Percentiles rank a stretch among this genome's conserved stretches.
Evolutionary conservation across 2,329 filamentous ascomycete genomes (phyloP).

Genomic region (Cladophialophora psammophila): DNA sequence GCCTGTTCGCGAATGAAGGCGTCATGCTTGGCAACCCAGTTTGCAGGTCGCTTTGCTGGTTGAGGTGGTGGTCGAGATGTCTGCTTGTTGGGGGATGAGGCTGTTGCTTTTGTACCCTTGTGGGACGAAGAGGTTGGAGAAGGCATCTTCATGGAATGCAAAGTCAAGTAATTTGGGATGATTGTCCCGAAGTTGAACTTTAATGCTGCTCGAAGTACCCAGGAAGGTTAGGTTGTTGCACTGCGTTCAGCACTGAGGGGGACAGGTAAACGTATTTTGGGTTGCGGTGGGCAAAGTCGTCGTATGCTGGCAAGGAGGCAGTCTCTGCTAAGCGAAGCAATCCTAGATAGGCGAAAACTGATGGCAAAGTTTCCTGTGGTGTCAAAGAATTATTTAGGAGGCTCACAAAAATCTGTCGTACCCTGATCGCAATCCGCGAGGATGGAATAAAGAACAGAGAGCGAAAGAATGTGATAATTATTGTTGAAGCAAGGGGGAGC

Average conservation of each 20-base stretch:
- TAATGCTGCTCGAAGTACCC: too few relatives aligned
- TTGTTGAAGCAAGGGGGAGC: slow-evolving; percentile 22
- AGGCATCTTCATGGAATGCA: slow-evolving; percentile 4
- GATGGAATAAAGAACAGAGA: slow-evolving; percentile 4
- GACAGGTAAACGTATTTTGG: too few relatives aligned
- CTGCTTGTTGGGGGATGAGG: not conserved
- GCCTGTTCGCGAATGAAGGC: slow-evolving; percentile 35
- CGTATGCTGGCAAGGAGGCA: too few relatives aligned
- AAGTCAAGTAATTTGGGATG: too few relatives aligned
- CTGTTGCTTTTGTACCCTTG: not conserved
- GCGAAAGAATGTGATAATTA: not conserved
- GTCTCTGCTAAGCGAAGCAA: too few relatives aligned
- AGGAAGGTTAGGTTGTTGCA: too few relatives aligned
- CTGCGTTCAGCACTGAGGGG: too few relatives aligned
- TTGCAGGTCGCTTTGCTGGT: slow-evolving; percentile 11
- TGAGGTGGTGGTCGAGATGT: not conserved
- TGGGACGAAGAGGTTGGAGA: slow-evolving; percentile 1
- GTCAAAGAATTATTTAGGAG: not conserved
- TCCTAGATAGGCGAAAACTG: too few relatives aligned
- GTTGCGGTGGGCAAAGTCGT: too few relatives aligned
- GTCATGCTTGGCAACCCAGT: slow-evolving; percentile 38
- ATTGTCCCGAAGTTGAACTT: too few relatives aligned
- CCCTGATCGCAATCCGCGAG: not conserved
- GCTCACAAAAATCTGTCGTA: too few relatives aligned
- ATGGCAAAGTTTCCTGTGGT: not conserved